Evolutionary conservation across 2,329 filamentous ascomycete species (phyloP).

Genomic region (Cadophora malorum): DNA sequence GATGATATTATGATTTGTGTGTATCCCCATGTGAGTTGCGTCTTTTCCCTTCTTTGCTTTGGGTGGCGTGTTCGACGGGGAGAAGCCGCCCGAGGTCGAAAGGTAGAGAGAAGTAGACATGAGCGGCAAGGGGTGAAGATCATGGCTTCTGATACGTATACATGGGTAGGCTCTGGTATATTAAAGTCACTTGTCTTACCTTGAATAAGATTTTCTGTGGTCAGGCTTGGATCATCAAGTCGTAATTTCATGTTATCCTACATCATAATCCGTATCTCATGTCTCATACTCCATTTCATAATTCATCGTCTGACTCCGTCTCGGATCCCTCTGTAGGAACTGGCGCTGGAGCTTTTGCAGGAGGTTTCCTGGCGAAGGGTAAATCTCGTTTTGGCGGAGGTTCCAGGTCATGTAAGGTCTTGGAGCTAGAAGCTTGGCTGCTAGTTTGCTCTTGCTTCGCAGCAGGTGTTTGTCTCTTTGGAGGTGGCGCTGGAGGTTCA

Average conservation of each 20-base stretch:
- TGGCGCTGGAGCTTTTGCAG: slow-evolving; percentile 23
- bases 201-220: neutral
- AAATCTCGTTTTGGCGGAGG: slow-evolving; percentile 33
- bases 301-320: slow-evolving; percentile 43
- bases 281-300: slow-evolving; percentile 31
- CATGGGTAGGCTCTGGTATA: neutral
- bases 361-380: slow-evolving; percentile 35
- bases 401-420: slow-evolving; percentile 15
- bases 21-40: too few species aligned
- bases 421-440: slow-evolving; percentile 19
- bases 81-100: slow-evolving; percentile 20
- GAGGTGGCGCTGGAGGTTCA: slow-evolving; percentile 23
- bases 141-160: neutral
- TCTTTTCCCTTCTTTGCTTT: too few species aligned
- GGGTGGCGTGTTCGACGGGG: slow-evolving; percentile 28
- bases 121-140: neutral
- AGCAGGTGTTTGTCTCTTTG: slow-evolving; percentile 19
- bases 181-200: neutral
- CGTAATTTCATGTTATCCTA: slow-evolving; percentile 21
- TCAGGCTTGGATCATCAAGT: neutral
- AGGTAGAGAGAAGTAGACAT: neutral
- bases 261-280: slow-evolving; percentile 7
- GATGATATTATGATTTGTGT: too few species aligned
- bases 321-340: slow-evolving; percentile 37
- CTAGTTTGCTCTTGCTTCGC: slow-evolving; percentile 20